Evolutionary conservation across 176 grass and related monocot genomes (phyloP), one percentile per base, ranked within the genome.

Genomic region (Miscanthus lutarioriparius): DNA sequence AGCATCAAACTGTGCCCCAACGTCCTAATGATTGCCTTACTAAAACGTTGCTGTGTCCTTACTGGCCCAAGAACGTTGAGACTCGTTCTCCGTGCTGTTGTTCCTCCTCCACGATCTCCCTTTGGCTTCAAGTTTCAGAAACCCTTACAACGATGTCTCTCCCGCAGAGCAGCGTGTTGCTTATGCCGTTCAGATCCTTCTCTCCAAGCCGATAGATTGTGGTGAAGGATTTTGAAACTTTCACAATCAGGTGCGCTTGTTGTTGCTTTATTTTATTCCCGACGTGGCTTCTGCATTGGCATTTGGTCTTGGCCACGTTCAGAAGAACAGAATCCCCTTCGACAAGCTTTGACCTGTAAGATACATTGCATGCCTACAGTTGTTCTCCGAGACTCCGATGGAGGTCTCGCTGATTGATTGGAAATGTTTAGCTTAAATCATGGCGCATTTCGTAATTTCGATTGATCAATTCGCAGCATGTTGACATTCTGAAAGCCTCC

Each of bases 41-140:
- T 83, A 74, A 43, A 88, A 88, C 44, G 15, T 11, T 47, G 54
- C 51, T 82, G 81, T 83, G 26, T 45, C 32, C 78, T 72, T 13
- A 67, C 80, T 83, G 80, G 33, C 41, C 69, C 19, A 39, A 39
- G 16, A 27, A 41, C 32, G 23, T 26, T 12, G 26, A 13, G 51
- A 64, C 33, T 35, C 30, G 53, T 79, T 79, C 73, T 83, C 35
- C 17, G 10, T 49, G 86, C 65, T 9, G 53, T 7, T 43, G 41
- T 22, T 33, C 51, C 15, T 82, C 33, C 17, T 58, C 22, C 70
- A 36, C 15, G 13, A 59, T 70, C 48, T 65, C 80, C 44, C 81
- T 59, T 67, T 44, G 75, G 2, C 71, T 27, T 37, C 3, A 82
- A 39, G 63, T 67, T 76, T 70, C 61, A 47, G 45, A 69, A 59